Evolutionary conservation across 1,139 yeast species (phyloP), one percentile per base, ranked within the genome.

Genomic region (Nadsonia starkeyi-henricii): DNA sequence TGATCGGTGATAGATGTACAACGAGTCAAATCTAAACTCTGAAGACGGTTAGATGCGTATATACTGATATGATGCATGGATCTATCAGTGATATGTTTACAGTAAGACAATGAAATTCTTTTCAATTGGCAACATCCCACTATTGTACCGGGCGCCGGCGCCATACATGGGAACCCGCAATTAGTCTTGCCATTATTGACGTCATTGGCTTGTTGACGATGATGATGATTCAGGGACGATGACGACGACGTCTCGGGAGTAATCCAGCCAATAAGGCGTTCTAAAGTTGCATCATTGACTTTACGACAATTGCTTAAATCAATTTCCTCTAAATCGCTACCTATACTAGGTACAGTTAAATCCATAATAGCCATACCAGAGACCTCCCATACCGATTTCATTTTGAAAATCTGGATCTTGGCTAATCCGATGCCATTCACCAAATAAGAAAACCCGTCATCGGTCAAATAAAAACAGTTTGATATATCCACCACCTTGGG

Each of bases 301-400:
- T 79, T 81, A 37, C 88, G 68, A 58, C 91, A 83, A 61, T 83
- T 82, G 3, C 85, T 74, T 45, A 83, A 65, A 59, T 82, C 86
- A 26, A 83, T 68, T 51, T 75, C 79, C 51, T 73, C 75, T 44
- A 83, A 63, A 53, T 71, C 66, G 45, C 71, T 68, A 1, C 88
- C 88, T 41, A 80, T 78, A 53, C 76, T 73, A 0, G 82, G 81
- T 1, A 75, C 79, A 1, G 85, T 74, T 46, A 83, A 63, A 60
- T 83, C 91, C 85, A 82, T 79, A 21, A 83, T 79, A 3, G 89
- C 84, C 85, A 80, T 78, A 2, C 86, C 85, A 53, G 82, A 76
- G 8, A 82, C 77, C 55, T 81, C 85, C 91, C 91, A 83, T 47
- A 77, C 81, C 26, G 84, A 78, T 51, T 70, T 72, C 85, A 83